phyloP scores from a whole-genome alignment of 2,329 filamentous ascomycete genomes.

The Aspergillus eucalypticola region DNA sequence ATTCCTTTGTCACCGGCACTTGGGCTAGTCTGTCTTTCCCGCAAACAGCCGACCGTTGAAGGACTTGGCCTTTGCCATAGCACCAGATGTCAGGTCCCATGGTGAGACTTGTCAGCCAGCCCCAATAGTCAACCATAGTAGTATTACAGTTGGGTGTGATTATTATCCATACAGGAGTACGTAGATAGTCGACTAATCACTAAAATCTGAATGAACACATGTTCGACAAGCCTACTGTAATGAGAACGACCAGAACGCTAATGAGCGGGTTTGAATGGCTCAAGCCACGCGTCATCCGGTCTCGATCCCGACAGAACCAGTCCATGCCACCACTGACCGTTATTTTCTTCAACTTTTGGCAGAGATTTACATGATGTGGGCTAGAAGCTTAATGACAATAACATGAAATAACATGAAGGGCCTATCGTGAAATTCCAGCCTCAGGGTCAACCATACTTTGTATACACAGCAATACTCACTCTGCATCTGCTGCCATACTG shows the following conservation, averaged over 20 bases:
- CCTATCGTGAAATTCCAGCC: no score
- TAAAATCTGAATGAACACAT: background rate
- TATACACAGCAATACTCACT: no score
- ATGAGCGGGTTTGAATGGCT: background rate
- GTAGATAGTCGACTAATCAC: background rate
- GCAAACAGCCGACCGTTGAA: background rate
- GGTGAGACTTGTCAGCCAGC: no score
- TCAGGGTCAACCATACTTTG: no score
- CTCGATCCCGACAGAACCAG: background rate
- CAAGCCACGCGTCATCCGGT: slow-evolving; percentile 1
- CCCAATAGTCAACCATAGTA: no score
- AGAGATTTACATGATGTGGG: background rate
- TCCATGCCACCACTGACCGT: background rate
- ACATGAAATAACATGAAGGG: no score
- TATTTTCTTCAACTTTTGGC: background rate
- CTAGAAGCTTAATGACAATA: background rate
- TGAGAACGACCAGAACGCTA: background rate
- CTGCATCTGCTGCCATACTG: no score
- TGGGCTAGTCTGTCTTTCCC: background rate
- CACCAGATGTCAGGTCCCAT: background rate
- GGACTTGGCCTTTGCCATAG: background rate
- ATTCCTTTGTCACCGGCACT: background rate
- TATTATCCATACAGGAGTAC: background rate
- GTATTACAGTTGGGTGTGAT: background rate
- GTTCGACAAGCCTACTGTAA: background rate